phyloP scores from a whole-genome alignment of 139 green algal genomes.

The Chlamydomonas sphaeroides region DNA sequence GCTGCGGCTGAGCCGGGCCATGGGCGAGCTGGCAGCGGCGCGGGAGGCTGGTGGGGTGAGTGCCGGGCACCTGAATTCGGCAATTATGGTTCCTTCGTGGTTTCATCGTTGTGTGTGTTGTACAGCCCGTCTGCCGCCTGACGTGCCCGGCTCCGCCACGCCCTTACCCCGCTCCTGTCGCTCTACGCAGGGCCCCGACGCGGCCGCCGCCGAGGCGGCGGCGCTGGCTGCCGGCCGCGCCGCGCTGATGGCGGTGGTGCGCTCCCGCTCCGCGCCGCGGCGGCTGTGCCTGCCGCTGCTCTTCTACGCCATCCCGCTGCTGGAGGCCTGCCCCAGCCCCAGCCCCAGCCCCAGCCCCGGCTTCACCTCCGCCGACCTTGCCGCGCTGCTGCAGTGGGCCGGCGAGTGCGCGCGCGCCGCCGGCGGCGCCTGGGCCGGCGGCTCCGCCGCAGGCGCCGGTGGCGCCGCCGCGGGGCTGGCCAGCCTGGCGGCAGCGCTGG shows the following conservation, averaged over 20 bases:
- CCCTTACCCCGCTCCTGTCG: no score
- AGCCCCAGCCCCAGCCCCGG: no score
- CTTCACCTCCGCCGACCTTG: constrained; percentile 23
- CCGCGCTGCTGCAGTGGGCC: constrained; percentile 27
- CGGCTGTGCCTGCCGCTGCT: constrained; percentile 48
- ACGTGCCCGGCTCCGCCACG: no score
- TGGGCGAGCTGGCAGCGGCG: constrained; percentile 24
- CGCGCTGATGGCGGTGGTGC: constrained; percentile 36
- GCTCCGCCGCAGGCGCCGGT: background rate
- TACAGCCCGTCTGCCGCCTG: no score
- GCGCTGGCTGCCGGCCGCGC: background rate
- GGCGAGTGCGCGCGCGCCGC: constrained; percentile 10
- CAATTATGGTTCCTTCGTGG: no score
- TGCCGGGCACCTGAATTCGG: no score
- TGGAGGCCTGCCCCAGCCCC: constrained; percentile 39
- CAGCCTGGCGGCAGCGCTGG: background rate
- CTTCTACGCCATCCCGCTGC: constrained; percentile 31
- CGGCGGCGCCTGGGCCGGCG: background rate
- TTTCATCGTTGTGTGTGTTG: no score
- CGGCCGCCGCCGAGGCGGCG: background rate
- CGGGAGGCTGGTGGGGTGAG: background rate
- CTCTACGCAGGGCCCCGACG: no score
- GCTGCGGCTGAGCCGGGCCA: constrained; percentile 20
- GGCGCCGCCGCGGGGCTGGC: background rate
- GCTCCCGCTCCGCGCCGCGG: background rate